Conservation (phyloP, 768 basidiomycete species). For the Mycena leptocephala region DNA sequence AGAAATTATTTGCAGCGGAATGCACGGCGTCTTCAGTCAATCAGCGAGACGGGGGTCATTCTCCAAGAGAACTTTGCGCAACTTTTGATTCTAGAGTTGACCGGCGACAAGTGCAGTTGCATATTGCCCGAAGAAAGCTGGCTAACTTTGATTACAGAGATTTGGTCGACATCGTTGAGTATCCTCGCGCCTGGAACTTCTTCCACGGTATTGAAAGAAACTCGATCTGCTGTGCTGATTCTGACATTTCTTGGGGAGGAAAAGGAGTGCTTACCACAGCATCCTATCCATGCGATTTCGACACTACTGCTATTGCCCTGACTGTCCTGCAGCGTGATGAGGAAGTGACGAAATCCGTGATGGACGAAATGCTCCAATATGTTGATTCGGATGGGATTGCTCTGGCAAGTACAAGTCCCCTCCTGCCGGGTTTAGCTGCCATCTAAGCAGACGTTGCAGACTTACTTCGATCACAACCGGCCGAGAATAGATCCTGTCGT, state of each 20-base stretch:
- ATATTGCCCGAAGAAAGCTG: background rate
- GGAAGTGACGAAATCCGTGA: slow-evolving; percentile 55
- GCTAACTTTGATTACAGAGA: slow-evolving; percentile 48
- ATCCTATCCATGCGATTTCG: slow-evolving; percentile 68
- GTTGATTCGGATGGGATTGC: slow-evolving; percentile 67
- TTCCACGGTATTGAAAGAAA: slow-evolving; percentile 59
- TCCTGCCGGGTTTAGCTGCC: background rate
- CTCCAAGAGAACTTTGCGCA: slow-evolving; percentile 72
- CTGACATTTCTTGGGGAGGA: slow-evolving; percentile 40
- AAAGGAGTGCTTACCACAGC: too few species aligned
- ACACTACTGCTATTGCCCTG: slow-evolving; percentile 71
- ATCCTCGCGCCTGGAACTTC: slow-evolving; percentile 67
- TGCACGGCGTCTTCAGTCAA: slow-evolving; percentile 60
- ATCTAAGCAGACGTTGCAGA: slow-evolving; percentile 47
- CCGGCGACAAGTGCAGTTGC: slow-evolving; percentile 56
- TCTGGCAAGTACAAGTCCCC: slow-evolving; percentile 49
- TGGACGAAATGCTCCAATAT: slow-evolving; percentile 73
- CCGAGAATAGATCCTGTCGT: slow-evolving; percentile 71
- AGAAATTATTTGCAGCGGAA: slow-evolving; percentile 56
- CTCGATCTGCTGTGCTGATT: background rate
- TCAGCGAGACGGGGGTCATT: slow-evolving; percentile 58
- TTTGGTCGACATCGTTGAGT: slow-evolving; percentile 59
- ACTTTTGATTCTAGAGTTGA: slow-evolving; percentile 70
- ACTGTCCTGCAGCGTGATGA: slow-evolving; percentile 55
- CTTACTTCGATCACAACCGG: slow-evolving; percentile 67